Percentiles rank a stretch among this genome's conserved stretches.
Evolutionary conservation across 1,284 basidiomycete species (phyloP).

Genomic region (Porodaedalea pini): DNA sequence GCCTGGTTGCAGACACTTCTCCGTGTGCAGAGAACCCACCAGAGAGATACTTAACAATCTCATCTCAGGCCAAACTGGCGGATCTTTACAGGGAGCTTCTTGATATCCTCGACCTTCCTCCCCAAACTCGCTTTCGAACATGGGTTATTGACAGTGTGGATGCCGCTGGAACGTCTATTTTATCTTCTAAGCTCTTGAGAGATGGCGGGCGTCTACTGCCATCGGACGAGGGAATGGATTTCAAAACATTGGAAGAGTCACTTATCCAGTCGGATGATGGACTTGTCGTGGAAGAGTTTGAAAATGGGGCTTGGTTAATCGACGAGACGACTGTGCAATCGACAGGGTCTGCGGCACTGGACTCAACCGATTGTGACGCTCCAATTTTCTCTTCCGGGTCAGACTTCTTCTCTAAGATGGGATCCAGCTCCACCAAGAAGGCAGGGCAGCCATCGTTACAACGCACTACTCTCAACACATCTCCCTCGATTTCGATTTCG

Average conservation of each 20-base stretch:
- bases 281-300: conserved; percentile 64
- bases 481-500: neutral
- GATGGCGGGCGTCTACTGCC: conserved; percentile 39
- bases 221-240: conserved; percentile 22
- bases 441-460: conserved; percentile 6
- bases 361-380: neutral
- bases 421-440: conserved; percentile 26
- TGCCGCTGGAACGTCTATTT: conserved; percentile 37
- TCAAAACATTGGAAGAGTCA: conserved; percentile 55
- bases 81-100: conserved; percentile 41
- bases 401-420: conserved; percentile 50
- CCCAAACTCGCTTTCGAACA: conserved; percentile 45
- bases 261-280: conserved; percentile 54
- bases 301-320: conserved; percentile 49
- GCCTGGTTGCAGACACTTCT: conserved; percentile 33
- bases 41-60: conserved; percentile 42
- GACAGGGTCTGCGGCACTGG: conserved; percentile 8
- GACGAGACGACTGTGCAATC: conserved; percentile 26
- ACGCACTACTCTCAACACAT: neutral
- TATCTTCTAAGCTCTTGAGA: conserved; percentile 36
- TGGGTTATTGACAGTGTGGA: conserved; percentile 53
- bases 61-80: conserved; percentile 46
- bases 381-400: conserved; percentile 53
- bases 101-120: conserved; percentile 31
- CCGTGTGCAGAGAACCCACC: conserved; percentile 27